phyloP scores from a whole-genome alignment of 345 rosid genomes.

The Reutealis trisperma region DNA sequence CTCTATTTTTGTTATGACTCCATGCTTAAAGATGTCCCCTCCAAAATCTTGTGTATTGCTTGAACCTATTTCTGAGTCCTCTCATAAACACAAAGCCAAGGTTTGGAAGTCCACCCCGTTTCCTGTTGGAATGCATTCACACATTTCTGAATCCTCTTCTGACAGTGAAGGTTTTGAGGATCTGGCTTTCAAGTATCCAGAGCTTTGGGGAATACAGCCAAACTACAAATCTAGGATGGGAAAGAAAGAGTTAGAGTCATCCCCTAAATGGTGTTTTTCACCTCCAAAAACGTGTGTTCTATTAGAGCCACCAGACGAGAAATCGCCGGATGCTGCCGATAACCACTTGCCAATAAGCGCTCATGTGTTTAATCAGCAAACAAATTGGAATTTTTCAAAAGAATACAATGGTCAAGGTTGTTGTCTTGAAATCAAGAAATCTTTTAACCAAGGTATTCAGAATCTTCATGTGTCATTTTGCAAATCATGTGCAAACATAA shows the following conservation, averaged over 20 bases:
- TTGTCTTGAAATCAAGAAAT: conserved; percentile 22
- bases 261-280: conserved; percentile 82
- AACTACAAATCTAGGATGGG: conserved; percentile 40
- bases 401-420: conserved; percentile 17
- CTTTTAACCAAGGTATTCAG: conserved; percentile 19
- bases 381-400: conserved; percentile 9
- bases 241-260: conserved; percentile 51
- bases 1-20: conserved; percentile 62
- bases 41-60: conserved; percentile 77
- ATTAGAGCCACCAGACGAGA: conserved; percentile 61
- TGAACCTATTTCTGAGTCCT: conserved; percentile 50
- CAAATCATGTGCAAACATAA: neutral
- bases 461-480: neutral
- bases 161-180: conserved; percentile 44
- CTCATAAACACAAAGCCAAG: conserved; percentile 30
- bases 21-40: conserved; percentile 75
- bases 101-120: conserved; percentile 55
- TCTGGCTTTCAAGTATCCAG: conserved; percentile 64
- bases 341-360: conserved; percentile 13
- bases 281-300: conserved; percentile 86
- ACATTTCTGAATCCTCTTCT: conserved; percentile 63
- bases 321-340: conserved; percentile 23
- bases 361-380: conserved; percentile 25
- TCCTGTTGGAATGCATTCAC: conserved; percentile 45
- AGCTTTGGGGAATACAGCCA: conserved; percentile 61